Conservation (phyloP, 2,329 filamentous ascomycete genomes). For the Alternaria sp. region DNA sequence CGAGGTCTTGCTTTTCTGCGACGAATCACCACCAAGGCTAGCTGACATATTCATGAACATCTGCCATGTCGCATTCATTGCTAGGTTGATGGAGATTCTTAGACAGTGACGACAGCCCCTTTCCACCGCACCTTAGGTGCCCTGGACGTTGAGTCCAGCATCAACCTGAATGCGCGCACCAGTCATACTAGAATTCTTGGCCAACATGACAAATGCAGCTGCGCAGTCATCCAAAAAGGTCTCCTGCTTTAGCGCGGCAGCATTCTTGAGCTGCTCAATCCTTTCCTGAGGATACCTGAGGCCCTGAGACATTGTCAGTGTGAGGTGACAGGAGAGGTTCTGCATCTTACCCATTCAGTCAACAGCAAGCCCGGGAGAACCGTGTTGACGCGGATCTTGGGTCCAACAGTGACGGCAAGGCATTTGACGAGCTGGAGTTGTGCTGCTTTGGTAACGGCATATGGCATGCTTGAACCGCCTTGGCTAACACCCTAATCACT, state of each 20-base stretch:
- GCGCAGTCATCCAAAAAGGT: slow-evolving; percentile 64
- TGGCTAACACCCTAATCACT: slow-evolving; percentile 57
- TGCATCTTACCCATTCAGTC: slow-evolving; percentile 58
- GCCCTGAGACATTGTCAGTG: slow-evolving; percentile 52
- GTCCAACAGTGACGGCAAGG: slow-evolving; percentile 68
- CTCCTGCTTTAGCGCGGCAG: slow-evolving; percentile 67
- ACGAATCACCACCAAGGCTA: slow-evolving; percentile 4
- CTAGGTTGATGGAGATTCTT: background rate
- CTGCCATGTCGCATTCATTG: background rate
- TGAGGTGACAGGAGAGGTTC: background rate
- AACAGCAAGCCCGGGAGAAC: slow-evolving; percentile 70
- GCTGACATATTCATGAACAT: background rate
- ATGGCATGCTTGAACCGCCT: slow-evolving; percentile 70
- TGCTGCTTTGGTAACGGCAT: slow-evolving; percentile 80
- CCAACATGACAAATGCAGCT: slow-evolving; percentile 63
- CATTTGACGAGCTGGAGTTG: slow-evolving; percentile 72
- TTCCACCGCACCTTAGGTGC: slow-evolving; percentile 10
- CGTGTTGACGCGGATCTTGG: slow-evolving; percentile 71
- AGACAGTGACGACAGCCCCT: background rate
- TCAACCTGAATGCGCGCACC: slow-evolving; percentile 57
- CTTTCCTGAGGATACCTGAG: slow-evolving; percentile 65
- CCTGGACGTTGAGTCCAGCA: slow-evolving; percentile 47
- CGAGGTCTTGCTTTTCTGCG: slow-evolving; percentile 16
- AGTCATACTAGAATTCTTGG: slow-evolving; percentile 63
- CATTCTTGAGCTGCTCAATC: slow-evolving; percentile 63